These are phyloP conservation scores for Candida neerlandica DNA, from an alignment of 1,139 yeast genomes.

Conservation along the genomic window DNA sequence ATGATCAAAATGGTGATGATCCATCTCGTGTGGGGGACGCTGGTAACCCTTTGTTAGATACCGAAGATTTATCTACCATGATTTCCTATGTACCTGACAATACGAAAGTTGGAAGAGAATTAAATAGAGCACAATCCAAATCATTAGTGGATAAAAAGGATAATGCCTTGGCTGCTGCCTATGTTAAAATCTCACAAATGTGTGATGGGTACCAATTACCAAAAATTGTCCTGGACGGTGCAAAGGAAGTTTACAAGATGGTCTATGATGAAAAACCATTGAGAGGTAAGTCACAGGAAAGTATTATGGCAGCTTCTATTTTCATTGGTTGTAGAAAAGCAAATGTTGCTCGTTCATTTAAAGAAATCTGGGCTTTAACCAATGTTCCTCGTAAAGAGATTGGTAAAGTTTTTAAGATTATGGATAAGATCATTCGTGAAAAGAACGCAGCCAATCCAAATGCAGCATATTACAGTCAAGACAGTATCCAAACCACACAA, in stretches of 20 bases:
- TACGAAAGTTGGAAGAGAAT: constrained; percentile 76
- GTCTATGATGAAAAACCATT: constrained; percentile 87
- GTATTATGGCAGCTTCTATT: constrained; percentile 96
- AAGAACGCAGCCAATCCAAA: constrained; percentile 55
- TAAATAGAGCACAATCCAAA: constrained; percentile 86
- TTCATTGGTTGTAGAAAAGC: constrained; percentile 95
- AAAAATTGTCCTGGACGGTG: constrained; percentile 94
- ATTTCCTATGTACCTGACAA: constrained; percentile 85
- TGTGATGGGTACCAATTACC: constrained; percentile 97
- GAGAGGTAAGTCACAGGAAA: constrained; percentile 90
- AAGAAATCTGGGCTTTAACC: constrained; percentile 94
- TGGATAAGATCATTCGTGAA: constrained; percentile 74
- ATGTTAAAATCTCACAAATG: constrained; percentile 89
- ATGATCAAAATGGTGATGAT: constrained; percentile 97
- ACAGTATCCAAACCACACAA: constrained; percentile 78
- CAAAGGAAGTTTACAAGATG: constrained; percentile 91
- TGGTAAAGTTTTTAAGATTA: constrained; percentile 82
- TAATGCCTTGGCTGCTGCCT: constrained; percentile 85
- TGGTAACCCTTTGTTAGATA: constrained; percentile 89
- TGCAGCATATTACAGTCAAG: constrained; percentile 37
- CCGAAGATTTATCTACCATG: constrained; percentile 90
- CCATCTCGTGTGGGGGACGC: constrained; percentile 99
- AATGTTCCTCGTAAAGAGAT: constrained; percentile 93
- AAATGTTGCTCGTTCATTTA: constrained; percentile 90
- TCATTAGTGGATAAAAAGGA: constrained; percentile 86